Evolutionary conservation across 305 asterid species (phyloP).

Genomic region (Solanum hybrid): DNA sequence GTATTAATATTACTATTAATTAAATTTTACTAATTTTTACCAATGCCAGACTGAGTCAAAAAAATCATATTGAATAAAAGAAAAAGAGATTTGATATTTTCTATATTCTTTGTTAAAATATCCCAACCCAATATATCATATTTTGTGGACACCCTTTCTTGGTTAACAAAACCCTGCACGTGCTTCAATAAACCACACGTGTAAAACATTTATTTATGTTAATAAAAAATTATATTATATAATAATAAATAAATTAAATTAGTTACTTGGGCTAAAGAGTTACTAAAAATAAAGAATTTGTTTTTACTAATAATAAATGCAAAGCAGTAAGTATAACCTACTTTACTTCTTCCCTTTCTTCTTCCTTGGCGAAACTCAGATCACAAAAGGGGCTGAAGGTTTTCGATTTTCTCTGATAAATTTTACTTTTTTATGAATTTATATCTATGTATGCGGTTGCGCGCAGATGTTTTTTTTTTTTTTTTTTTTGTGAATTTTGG

Average conservation of each 20-base stretch:
- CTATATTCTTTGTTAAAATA: background rate
- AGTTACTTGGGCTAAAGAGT: background rate
- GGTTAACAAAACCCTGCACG: background rate
- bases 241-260: background rate
- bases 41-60: background rate
- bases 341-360: background rate
- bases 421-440: background rate
- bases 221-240: background rate
- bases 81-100: background rate
- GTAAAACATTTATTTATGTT: background rate
- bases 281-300: background rate
- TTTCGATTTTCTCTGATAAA: background rate
- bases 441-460: background rate
- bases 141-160: background rate
- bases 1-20: background rate
- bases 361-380: background rate
- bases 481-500: background rate
- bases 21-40: background rate
- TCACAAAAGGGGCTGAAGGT: background rate
- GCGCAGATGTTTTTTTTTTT: background rate
- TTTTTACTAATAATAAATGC: slow-evolving; percentile 3
- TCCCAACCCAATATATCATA: background rate
- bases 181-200: background rate
- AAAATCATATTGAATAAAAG: background rate
- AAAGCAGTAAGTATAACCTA: background rate